Evolutionary conservation across 2,329 filamentous ascomycete genomes (phyloP).

Genomic region (Alternaria brassicae): DNA sequence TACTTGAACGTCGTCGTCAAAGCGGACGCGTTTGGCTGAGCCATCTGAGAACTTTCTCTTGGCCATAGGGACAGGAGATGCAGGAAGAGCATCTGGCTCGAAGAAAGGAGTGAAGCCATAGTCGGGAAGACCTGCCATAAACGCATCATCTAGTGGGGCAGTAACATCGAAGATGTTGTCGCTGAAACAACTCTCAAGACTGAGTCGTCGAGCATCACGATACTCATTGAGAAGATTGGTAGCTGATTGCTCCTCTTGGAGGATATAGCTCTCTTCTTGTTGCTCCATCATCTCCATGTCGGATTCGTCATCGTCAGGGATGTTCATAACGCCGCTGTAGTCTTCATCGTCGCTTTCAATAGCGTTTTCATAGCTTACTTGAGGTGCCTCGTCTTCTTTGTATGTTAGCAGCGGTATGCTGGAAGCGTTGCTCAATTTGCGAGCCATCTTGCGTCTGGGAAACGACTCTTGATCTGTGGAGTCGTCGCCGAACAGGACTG

Average conservation of each 20-base stretch:
- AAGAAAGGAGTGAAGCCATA: slow-evolving; percentile 47
- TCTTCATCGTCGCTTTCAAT: slow-evolving; percentile 56
- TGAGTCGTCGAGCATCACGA: slow-evolving; percentile 45
- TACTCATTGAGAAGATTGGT: slow-evolving; percentile 41
- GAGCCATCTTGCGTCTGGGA: slow-evolving; percentile 49
- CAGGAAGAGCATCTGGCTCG: slow-evolving; percentile 51
- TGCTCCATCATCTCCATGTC: slow-evolving; percentile 80
- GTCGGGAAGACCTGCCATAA: slow-evolving; percentile 37
- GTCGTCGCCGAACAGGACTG: slow-evolving; percentile 47
- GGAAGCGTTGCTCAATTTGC: slow-evolving; percentile 45
- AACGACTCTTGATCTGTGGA: slow-evolving; percentile 41
- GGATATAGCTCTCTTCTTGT: slow-evolving; percentile 78
- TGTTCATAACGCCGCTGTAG: slow-evolving; percentile 77
- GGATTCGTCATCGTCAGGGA: slow-evolving; percentile 76
- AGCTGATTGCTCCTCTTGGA: slow-evolving; percentile 51
- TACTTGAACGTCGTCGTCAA: slow-evolving; percentile 68
- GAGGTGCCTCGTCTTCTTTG: slow-evolving; percentile 31
- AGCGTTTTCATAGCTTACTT: slow-evolving; percentile 43
- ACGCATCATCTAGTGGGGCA: slow-evolving; percentile 35
- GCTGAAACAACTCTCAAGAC: slow-evolving; percentile 44
- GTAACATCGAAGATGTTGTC: slow-evolving; percentile 46
- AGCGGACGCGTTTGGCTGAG: slow-evolving; percentile 72
- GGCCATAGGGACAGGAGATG: slow-evolving; percentile 47
- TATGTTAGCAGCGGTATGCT: slow-evolving; percentile 48
- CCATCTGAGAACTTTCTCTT: slow-evolving; percentile 50